Conservation (phyloP, 306 rosid species). For the Rosa lucieae region DNA sequence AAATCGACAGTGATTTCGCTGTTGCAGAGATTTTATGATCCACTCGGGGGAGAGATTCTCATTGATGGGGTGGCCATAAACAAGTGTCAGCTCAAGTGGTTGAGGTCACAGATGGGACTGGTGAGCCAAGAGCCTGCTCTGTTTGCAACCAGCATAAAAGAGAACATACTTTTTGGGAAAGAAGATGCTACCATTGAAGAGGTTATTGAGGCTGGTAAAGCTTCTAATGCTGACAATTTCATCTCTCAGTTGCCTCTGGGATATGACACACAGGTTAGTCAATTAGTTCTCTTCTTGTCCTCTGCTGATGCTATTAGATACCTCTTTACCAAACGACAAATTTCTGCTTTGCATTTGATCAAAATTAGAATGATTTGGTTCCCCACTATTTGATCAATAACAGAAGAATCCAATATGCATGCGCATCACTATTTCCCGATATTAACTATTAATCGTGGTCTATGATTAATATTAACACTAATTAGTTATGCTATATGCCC, state of each 20-base stretch:
- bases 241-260: constrained; percentile 65
- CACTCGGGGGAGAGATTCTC: constrained; percentile 58
- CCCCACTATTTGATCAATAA: constrained; percentile 1
- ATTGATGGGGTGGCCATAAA: constrained; percentile 67
- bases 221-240: constrained; percentile 84
- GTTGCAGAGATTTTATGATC: constrained; percentile 89
- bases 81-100: constrained; percentile 71
- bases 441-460: neutral
- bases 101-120: constrained; percentile 87
- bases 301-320: neutral
- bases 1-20: constrained; percentile 78
- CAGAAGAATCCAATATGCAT: neutral
- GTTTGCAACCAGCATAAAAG: constrained; percentile 75
- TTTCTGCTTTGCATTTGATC: neutral
- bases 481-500: neutral
- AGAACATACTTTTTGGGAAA: constrained; percentile 83
- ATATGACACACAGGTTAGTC: constrained; percentile 78
- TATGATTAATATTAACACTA: neutral
- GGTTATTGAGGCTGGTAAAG: constrained; percentile 65
- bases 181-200: constrained; percentile 69
- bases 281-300: neutral
- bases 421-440: constrained; percentile 4
- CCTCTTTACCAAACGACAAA: neutral
- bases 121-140: constrained; percentile 95
- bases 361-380: neutral